phyloP scores from a whole-genome alignment of 2,329 filamentous ascomycete genomes.

The Graphilbum fragrans region DNA sequence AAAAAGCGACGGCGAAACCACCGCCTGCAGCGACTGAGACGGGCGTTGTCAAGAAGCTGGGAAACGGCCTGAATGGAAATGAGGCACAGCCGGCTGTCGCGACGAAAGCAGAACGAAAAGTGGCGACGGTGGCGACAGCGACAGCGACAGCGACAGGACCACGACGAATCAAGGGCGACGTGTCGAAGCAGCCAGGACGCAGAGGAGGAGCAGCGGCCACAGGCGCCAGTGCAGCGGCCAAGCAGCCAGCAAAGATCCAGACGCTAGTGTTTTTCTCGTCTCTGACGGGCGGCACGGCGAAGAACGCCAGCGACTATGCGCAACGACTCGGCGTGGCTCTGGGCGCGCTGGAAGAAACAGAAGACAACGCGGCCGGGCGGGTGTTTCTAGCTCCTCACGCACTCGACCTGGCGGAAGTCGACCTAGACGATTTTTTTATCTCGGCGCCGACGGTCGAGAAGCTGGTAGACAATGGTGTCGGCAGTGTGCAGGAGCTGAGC shows the following conservation, averaged over 20 bases:
- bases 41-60: too few relatives aligned
- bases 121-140: background rate
- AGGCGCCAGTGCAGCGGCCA: slow-evolving; percentile 15
- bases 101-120: too few relatives aligned
- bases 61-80: too few relatives aligned
- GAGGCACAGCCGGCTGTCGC: background rate
- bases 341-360: background rate
- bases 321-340: slow-evolving; percentile 41
- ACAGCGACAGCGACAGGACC: slow-evolving; percentile 24
- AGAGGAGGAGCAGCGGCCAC: slow-evolving; percentile 9
- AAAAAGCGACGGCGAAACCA: background rate
- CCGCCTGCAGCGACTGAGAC: too few relatives aligned
- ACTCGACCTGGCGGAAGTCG: slow-evolving; percentile 71
- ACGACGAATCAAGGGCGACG: slow-evolving; percentile 29
- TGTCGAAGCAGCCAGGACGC: slow-evolving; percentile 2
- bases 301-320: slow-evolving; percentile 53
- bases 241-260: slow-evolving; percentile 37
- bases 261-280: slow-evolving; percentile 82
- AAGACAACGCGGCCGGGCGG: background rate
- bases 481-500: too few relatives aligned
- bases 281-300: slow-evolving; percentile 72
- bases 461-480: background rate
- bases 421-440: slow-evolving; percentile 90
- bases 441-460: slow-evolving; percentile 46
- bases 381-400: slow-evolving; percentile 46